Evolutionary conservation across 1,284 basidiomycete species (phyloP), one percentile per base, ranked within the genome.

Genomic region (Apiotrichum domesticum): DNA sequence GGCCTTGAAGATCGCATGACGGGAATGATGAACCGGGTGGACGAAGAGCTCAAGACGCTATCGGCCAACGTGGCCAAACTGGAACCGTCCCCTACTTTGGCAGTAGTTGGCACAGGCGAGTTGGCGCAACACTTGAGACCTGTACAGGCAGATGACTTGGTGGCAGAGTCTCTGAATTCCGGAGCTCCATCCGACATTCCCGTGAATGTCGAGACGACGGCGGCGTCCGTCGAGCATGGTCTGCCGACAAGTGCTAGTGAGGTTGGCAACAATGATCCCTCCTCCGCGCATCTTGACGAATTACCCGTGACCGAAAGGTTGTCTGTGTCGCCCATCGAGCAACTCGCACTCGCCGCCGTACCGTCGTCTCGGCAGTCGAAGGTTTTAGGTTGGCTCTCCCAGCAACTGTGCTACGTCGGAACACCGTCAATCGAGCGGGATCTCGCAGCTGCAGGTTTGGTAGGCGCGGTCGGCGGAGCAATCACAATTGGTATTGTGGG

Each of bases 1-100:
- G 89, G 88, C 47, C 88, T 97, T 62, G 92, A 95, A 78, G 83
- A 81, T 67, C 86, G 90, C 76, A 84, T 94, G 46, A 83, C 86
- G 65, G 84, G 87, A 72, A 80, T 92, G 78, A 84, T 84, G 64
- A 68, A 57, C 13, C 58, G 65, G 33, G 68, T 77, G 13, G 71
- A 77, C 33, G 58, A 87, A 85, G 91, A 91, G 74, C 81, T 91
- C 56, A 79, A 81, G 60, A 78, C 32, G 6, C 46, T 64, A 6
- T 35, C 56, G 0, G 54, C 48, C n/a, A 55, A 63, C 41, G 57
- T 73, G 2, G 62, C 52, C 6, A 59, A 46, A 6, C 47, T 71
- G 34, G 66, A 67, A 35, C 8, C 42, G 11, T 35, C 21, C 21
- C 21, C 21, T 21, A 21, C 21, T 21, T 21, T 21, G 21, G 21